Base-by-base conservation (phyloP, 2,329 filamentous ascomycete species). In the Epichloe amarillans region DNA sequence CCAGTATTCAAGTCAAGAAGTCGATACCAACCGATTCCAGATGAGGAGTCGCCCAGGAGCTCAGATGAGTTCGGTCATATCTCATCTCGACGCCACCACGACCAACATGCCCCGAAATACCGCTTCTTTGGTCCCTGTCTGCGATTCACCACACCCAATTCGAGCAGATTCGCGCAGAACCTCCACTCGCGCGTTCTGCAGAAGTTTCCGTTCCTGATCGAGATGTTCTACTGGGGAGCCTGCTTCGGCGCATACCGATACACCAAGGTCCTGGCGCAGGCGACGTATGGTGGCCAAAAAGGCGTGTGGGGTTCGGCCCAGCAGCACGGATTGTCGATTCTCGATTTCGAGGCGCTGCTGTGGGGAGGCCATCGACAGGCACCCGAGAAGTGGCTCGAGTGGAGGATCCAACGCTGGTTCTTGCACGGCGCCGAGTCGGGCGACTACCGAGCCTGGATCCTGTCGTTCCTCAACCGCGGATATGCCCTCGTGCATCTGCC, bases 401-500 rank as follows among this genome's bases (percentile, higher is more conserved):
- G 53, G 53, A 42, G 51, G 45, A 72, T 87, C 44, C 84, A 88
- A 65, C 64, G 68, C 44, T 73, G 73, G 36, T 79, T 79, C 58
- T 66, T 75, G 51, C 74, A 77, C 54, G 77, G 75, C 1, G 74
- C 77, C 17, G 74, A 76, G 53, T 58, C 62, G 8, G 58, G 60
- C 49, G 58, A 60, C 38, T 56, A 50, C 47, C 50, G 68, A 70
- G 58, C 51, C 37, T 53, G 66, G 44, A 68, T 80, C 30, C 74
- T 86, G 72, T 74, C 69, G 53, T 82, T 75, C 73, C 83, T 79
- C 53, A 86, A 85, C 65, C 75, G 81, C 60, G 75, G 76, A 21
- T 86, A 85, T 66, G 84, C 81, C 8, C 84, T 84, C 64, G 83
- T 86, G 57, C 83, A 86, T 65, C 85, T 86, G 54, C 83, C 82